These are phyloP conservation scores for Blastobotrys peoriensis DNA, from an alignment of 805 yeast genomes.

Conservation along the genomic window DNA sequence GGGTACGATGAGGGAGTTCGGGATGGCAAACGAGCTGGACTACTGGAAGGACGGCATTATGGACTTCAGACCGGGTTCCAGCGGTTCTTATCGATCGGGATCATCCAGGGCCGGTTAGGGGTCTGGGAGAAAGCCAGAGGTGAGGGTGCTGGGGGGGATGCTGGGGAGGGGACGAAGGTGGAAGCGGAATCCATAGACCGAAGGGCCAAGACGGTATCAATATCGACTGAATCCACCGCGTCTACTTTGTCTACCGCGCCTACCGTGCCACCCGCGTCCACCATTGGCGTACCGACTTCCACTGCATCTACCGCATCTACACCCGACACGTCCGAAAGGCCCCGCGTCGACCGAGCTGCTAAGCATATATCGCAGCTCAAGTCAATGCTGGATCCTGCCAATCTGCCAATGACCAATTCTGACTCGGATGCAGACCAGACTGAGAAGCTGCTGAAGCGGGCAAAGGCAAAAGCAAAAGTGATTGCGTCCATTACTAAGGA, in stretches of 20 bases:
- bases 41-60: conserved; percentile 71
- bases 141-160: conserved; percentile 1
- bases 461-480: conserved; percentile 57
- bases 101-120: conserved; percentile 47
- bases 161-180: neutral
- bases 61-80: conserved; percentile 48
- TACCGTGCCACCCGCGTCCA: neutral
- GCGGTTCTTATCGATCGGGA: conserved; percentile 56
- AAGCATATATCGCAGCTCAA: conserved; percentile 16
- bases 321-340: neutral
- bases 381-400: conserved; percentile 23
- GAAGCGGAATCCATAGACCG: neutral
- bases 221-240: neutral
- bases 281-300: neutral
- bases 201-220: too few relatives aligned
- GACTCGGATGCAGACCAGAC: conserved; percentile 50
- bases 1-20: conserved; percentile 69
- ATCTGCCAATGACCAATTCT: conserved; percentile 40
- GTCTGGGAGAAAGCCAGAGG: conserved; percentile 22
- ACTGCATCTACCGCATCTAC: neutral
- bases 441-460: conserved; percentile 47
- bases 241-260: neutral
- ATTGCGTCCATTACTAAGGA: conserved; percentile 34
- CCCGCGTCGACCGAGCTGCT: conserved; percentile 1
- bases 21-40: conserved; percentile 55